These are phyloP conservation scores for Melaleuca alternifolia DNA, from an alignment of 345 rosid genomes.

Conservation along the genomic window DNA sequence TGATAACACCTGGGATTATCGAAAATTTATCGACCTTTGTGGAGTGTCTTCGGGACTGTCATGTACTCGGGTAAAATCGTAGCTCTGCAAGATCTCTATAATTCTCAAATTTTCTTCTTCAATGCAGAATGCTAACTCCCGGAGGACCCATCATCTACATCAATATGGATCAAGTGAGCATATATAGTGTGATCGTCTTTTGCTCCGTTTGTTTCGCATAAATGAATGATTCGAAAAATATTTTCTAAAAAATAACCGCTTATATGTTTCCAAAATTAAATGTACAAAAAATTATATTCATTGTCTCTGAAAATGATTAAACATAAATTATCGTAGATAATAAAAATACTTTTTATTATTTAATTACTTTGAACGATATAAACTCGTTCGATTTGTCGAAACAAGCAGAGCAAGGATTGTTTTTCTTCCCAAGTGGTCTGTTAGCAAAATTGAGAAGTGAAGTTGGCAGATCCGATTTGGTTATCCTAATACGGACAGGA, in stretches of 20 bases:
- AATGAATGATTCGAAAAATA: not conserved
- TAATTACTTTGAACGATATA: fast-evolving
- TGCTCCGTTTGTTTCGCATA: fast-evolving
- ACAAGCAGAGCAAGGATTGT: not conserved
- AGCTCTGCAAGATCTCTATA: not conserved
- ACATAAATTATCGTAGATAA: not conserved
- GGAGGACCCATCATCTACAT: not conserved
- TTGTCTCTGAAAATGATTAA: not conserved
- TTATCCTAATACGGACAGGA: not conserved
- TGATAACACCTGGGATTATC: too few relatives aligned
- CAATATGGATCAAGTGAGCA: not conserved
- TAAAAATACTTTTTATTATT: not conserved
- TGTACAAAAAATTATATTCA: not conserved
- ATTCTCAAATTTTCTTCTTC: not conserved
- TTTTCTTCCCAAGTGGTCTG: not conserved
- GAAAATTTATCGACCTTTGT: too few relatives aligned
- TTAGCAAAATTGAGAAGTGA: not conserved
- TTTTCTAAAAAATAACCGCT: not conserved
- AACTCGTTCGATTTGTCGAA: fast-evolving
- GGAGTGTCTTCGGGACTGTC: too few relatives aligned
- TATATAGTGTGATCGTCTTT: fast-evolving
- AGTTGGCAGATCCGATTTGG: not conserved
- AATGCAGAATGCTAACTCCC: not conserved
- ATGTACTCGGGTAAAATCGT: too few relatives aligned
- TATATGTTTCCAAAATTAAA: not conserved